Evolutionary conservation across 2,329 filamentous ascomycete species (phyloP), one percentile per base, ranked within the genome.

Genomic region (Epichloe gansuensis): DNA sequence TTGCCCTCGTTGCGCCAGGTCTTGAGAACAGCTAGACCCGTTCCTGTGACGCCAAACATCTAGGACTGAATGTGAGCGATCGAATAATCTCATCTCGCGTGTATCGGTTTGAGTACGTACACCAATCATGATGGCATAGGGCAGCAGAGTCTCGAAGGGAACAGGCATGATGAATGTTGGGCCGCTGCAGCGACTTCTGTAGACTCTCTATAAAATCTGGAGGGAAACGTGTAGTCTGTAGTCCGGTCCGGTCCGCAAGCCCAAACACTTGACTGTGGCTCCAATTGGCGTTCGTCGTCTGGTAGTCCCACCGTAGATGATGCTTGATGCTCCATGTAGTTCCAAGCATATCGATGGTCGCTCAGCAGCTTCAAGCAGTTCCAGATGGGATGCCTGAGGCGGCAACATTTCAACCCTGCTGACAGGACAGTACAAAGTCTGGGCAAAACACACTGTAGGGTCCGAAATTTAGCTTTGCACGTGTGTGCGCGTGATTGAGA

Each of bases 21-120:
- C 64, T 73, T 77, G 59, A 83, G 69, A 58, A 75, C 75, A 41
- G 76, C 75, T 58, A 84, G 61, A 28, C 80, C 80, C 48, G 75
- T 75, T 55, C 81, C 81, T 47, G 78, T 75, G 54, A 76, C 68
- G 56, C 79, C 78, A 58, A 83, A 84, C 81, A 83, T 83, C 81
- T 84, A 62, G 7, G 51, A 58, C n/a, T 11, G 4, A 12, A 3
- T 11, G 15, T 55, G 23, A 55, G 54, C 21, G 38, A 38, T n/a
- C 21, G 39, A 28, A 11, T 15, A 3, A n/a, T 50, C 31, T 34
- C n/a, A 28, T 39, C 25, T 23, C 52, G 50, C 43, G 55, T 37
- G 49, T 51, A 48, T 54, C n/a, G 31, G 45, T 48, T 50, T 49
- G 42, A 23, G 46, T 48, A 66, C 78, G 67, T 75, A 83, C 80